phyloP scores from a whole-genome alignment of 495 filamentous ascomycete genomes.

The Penicillium mononematosum region DNA sequence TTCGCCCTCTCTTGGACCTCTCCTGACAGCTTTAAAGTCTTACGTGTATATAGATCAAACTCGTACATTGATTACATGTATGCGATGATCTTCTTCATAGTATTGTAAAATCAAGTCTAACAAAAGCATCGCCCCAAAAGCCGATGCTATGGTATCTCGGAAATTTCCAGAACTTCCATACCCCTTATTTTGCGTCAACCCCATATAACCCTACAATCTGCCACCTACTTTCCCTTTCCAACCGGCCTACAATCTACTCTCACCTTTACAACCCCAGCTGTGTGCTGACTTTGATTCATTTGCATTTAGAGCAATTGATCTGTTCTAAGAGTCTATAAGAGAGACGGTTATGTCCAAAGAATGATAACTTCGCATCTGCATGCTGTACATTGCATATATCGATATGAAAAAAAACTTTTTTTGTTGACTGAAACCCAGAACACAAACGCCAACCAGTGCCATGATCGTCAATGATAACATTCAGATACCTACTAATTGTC shows the following conservation, averaged over 20 bases:
- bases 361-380: conserved; percentile 1
- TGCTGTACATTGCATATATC: conserved; percentile 17
- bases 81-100: no score
- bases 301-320: neutral
- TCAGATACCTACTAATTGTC: conserved; percentile 38
- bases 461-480: conserved; percentile 35
- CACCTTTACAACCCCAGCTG: neutral
- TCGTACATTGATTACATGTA: no score
- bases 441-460: conserved; percentile 28
- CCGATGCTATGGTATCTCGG: no score
- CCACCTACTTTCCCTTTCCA: neutral
- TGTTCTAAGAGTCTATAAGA: neutral
- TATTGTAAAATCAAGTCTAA: no score
- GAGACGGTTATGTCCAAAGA: neutral
- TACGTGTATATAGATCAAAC: no score
- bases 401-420: conserved; percentile 19
- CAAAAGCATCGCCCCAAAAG: no score
- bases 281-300: neutral
- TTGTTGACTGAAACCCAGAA: conserved; percentile 13
- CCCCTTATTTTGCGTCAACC: neutral
- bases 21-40: no score
- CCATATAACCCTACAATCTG: neutral
- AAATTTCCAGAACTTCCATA: no score
- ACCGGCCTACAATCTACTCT: neutral
- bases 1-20: no score